Base-by-base conservation (phyloP, 2,329 filamentous ascomycete species). In the Penicillium hordei region DNA sequence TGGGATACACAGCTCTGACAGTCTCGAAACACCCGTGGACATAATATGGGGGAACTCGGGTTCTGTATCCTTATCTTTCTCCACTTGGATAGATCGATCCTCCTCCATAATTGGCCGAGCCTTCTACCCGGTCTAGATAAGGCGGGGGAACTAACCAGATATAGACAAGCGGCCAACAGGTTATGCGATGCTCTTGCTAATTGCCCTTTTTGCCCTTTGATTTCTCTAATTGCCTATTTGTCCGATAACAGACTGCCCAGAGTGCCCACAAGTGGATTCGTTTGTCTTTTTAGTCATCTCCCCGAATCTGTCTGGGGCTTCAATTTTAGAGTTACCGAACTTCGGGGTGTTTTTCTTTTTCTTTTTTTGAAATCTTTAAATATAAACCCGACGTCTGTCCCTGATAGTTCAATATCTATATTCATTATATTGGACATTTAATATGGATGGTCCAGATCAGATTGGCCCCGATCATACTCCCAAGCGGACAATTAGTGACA, bases 381-480 rank as follows among this genome's bases (percentile, higher is more conserved):
- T 58, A 52, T 40, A 55, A 43, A 33, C 15, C 25, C 5, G 12
- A 15, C 31, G 5, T n/a, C 23, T 27, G 9, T 27, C 42, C 42
- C 9, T 12, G 23, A 19, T 44, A 43, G 23, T 43, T 43, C 23
- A 27, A n/a, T 31, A 6, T 34, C n/a, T n/a, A 36, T 3, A 19
- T 48, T 25, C 34, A 34, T 23, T 48, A 36, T 25, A 33, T 44
- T 27, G 17, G 17, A 33, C 29, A 48, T 34, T 48, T 60, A 60
- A 27, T n/a, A 72, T 75, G 73, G 71, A 75, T 57, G 72, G 71
- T 21, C 71, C 73, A 13, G 78, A 80, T 59, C 72, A 72, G 63
- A 79, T 80, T 57, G 76, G 76, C 19, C 77, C 78, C 9, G 68
- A 75, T 55, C 67, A 66, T 56, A 61, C 67, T n/a, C 73, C 73